Percentiles rank a stretch among this genome's conserved stretches.
These are phyloP conservation scores for Oehlia diaphana DNA, from an alignment of 192 early-diverging fungal genomes.

Conservation along the genomic window DNA sequence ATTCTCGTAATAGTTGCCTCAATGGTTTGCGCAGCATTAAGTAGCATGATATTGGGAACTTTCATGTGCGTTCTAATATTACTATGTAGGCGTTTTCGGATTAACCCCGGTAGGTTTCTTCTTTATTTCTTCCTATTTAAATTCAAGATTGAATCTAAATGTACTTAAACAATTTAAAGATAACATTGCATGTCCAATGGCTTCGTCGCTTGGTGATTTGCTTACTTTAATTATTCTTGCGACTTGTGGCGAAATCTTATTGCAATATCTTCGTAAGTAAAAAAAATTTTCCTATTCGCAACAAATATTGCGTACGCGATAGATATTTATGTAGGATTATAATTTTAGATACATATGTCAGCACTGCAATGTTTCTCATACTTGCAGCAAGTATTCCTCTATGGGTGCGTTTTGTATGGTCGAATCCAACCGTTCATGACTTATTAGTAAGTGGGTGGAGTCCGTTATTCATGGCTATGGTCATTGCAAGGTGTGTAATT, in stretches of 20 bases:
- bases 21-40: slow-evolving; percentile 67
- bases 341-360: slow-evolving; percentile 38
- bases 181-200: slow-evolving; percentile 77
- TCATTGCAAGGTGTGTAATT: slow-evolving; percentile 57
- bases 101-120: slow-evolving; percentile 69
- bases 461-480: slow-evolving; percentile 73
- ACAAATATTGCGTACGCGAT: background rate
- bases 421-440: slow-evolving; percentile 63
- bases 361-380: slow-evolving; percentile 44
- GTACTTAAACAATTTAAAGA: slow-evolving; percentile 36
- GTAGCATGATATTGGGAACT: slow-evolving; percentile 70
- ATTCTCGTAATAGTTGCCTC: slow-evolving; percentile 62
- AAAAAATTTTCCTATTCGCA: background rate
- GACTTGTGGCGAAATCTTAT: slow-evolving; percentile 48
- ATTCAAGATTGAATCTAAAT: background rate
- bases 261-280: slow-evolving; percentile 50
- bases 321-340: background rate
- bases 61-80: slow-evolving; percentile 72
- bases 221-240: slow-evolving; percentile 68
- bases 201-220: slow-evolving; percentile 73
- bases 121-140: background rate
- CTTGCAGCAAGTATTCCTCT: slow-evolving; percentile 45
- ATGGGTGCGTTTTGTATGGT: slow-evolving; percentile 50
- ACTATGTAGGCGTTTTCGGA: slow-evolving; percentile 55
- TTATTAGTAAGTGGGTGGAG: slow-evolving; percentile 74